Evolutionary conservation across 2,329 filamentous ascomycete species (phyloP).

Genomic region (Fusarium denticulatum): DNA sequence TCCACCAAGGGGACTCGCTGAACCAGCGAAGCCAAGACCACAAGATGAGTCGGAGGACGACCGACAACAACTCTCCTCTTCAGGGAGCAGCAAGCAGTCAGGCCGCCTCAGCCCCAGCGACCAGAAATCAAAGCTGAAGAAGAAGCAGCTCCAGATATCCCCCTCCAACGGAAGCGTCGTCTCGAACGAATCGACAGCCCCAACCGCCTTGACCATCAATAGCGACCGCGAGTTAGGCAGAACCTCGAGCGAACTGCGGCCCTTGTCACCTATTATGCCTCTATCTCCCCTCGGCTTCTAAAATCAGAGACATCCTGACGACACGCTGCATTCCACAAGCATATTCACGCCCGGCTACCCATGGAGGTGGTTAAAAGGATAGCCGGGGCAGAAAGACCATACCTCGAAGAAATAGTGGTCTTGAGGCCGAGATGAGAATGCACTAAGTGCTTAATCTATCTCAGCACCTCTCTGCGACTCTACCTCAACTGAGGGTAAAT

Average conservation of each 20-base stretch:
- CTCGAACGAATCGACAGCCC: conserved; percentile 55
- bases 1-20: conserved; percentile 60
- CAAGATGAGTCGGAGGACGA: conserved; percentile 38
- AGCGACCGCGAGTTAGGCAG: conserved; percentile 48
- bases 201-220: conserved; percentile 58
- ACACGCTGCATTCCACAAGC: conserved; percentile 2
- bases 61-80: conserved; percentile 62
- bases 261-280: conserved; percentile 73
- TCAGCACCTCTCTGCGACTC: background rate
- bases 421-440: background rate
- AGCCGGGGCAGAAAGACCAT: background rate
- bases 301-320: conserved; percentile 17
- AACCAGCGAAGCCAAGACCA: conserved; percentile 46
- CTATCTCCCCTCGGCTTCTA: conserved; percentile 70
- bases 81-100: conserved; percentile 69
- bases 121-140: conserved; percentile 49
- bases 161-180: conserved; percentile 56
- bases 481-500: background rate
- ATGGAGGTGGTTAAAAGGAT: background rate
- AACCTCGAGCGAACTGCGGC: conserved; percentile 58
- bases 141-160: conserved; percentile 55
- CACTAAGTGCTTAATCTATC: background rate
- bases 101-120: conserved; percentile 37
- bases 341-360: conserved; percentile 11
- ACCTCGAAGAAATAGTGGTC: background rate